These are phyloP conservation scores for Monosporozyma siamensis DNA, from an alignment of 805 yeast species.

Conservation along the genomic window DNA sequence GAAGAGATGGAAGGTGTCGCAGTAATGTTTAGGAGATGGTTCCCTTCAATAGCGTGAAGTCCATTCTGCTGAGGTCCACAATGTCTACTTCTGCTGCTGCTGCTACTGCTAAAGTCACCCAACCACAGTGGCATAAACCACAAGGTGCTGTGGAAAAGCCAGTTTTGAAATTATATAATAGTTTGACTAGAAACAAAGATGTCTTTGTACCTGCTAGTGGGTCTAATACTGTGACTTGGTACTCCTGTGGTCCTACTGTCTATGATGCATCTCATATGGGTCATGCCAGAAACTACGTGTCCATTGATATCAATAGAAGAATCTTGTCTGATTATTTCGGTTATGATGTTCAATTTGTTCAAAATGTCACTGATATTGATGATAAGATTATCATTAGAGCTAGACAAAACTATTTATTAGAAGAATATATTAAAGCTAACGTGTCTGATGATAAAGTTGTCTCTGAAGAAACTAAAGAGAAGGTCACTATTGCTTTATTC, in stretches of 20 bases:
- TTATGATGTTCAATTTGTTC: conserved; percentile 78
- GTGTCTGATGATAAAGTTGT: conserved; percentile 9
- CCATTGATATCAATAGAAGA: conserved; percentile 88
- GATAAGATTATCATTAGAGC: conserved; percentile 94
- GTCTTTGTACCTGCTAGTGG: conserved; percentile 62
- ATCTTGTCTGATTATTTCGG: conserved; percentile 86
- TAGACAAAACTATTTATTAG: conserved; percentile 76
- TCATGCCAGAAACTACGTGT: conserved; percentile 93
- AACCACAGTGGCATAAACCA: conserved; percentile 48
- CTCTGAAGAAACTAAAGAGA: conserved; percentile 22
- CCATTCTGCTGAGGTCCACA: background rate
- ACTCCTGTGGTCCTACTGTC: conserved; percentile 97
- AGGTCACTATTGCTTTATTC: conserved; percentile 37
- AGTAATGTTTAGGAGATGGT: no score
- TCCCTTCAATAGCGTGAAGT: background rate
- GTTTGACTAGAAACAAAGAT: conserved; percentile 73
- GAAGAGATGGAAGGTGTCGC: no score
- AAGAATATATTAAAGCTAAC: conserved; percentile 36
- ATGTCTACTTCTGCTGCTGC: conserved; percentile 5
- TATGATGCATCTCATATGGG: conserved; percentile 97
- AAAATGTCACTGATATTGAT: conserved; percentile 97
- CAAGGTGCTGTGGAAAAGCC: conserved; percentile 26
- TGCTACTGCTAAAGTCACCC: conserved; percentile 29
- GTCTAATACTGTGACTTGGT: conserved; percentile 71
- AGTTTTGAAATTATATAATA: conserved; percentile 61